Base-by-base conservation (phyloP, 495 filamentous ascomycete species). In the Daldinia bambusicola region DNA sequence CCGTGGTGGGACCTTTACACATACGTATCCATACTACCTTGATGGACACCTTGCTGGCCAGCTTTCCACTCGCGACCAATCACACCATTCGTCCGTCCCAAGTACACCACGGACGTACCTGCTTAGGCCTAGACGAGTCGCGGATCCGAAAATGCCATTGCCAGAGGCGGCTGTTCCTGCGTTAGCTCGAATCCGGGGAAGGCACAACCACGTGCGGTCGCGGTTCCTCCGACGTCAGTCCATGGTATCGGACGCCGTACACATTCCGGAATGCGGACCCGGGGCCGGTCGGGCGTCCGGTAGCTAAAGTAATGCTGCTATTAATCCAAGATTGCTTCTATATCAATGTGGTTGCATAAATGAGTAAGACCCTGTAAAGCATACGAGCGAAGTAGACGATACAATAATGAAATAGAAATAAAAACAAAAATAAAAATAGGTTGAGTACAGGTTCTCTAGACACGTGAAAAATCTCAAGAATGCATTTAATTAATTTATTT, bases 31-130 rank as follows among this genome's bases (percentile, higher is more conserved):
- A 36, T 48, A 48, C 30, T 61, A 69, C 70, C 70, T 61, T 57
- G 70, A 62, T 69, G 70, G 66, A 48, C 69, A 56, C 71, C 71
- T 51, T 74, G 71, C 32, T 66, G 66, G 71, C 71, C 66, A 63
- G 16, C 34, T 32, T 55, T 31, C 43, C 18, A n/a, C 65, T 40
- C 31, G 10, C 14, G 2, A 43, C 70, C 71, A 74, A 74, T 74
- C 71, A 74, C 26, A 30, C 61, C 55, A 12, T 30, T 59, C 12
- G 16, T 31, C 32, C 7, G 20, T 67, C 37, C 16, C 36, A 8
- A 20, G 20, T 62, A 53, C 22, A 2, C 30, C 37, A 7, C 6
- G 4, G 45, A 40, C 50, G 63, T 50, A 16, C 30, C 37, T 40
- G 14, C 22, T 20, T 55, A 34, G 31, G 63, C 41, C 52, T 59